These are phyloP conservation scores for Rutstroemia sydowiana DNA, from an alignment of 2,329 filamentous ascomycete genomes.

Conservation along the genomic window DNA sequence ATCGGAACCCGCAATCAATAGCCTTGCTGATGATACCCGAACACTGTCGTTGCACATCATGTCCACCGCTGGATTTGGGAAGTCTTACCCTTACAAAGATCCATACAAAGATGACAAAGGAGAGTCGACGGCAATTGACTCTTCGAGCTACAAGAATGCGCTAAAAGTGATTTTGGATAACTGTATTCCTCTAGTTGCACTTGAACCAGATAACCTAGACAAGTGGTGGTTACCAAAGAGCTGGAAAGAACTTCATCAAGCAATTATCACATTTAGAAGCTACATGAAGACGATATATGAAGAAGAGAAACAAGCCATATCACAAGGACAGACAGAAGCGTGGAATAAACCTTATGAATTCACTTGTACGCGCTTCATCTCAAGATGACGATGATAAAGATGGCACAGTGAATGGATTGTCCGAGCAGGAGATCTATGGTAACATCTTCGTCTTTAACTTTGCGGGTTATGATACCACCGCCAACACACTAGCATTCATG, in stretches of 20 bases:
- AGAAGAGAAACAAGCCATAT: conserved; percentile 2
- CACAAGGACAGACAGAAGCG: neutral
- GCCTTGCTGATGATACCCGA: neutral
- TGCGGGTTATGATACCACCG: conserved; percentile 27
- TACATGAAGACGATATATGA: conserved; percentile 6
- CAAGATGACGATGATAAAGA: neutral
- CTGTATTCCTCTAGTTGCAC: conserved; percentile 2
- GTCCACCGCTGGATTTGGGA: conserved; percentile 4
- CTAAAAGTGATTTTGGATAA: conserved; percentile 7
- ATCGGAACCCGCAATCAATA: neutral
- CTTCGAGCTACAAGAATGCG: neutral
- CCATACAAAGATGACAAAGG: neutral
- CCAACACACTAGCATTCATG: conserved; percentile 20
- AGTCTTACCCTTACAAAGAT: no score
- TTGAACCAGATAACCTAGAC: conserved; percentile 1
- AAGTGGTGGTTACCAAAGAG: conserved; percentile 9
- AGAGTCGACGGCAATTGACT: neutral
- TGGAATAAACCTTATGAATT: conserved; percentile 5
- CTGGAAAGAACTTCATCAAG: conserved; percentile 3
- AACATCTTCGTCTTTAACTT: conserved; percentile 26
- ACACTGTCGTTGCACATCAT: conserved; percentile 5
- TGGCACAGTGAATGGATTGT: neutral
- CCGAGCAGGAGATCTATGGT: conserved; percentile 20
- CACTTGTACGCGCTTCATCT: conserved; percentile 3
- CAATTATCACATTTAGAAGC: conserved; percentile 2